These are phyloP conservation scores for Trichoderma arundinaceum DNA, from an alignment of 2,329 filamentous ascomycete species.

Conservation along the genomic window DNA sequence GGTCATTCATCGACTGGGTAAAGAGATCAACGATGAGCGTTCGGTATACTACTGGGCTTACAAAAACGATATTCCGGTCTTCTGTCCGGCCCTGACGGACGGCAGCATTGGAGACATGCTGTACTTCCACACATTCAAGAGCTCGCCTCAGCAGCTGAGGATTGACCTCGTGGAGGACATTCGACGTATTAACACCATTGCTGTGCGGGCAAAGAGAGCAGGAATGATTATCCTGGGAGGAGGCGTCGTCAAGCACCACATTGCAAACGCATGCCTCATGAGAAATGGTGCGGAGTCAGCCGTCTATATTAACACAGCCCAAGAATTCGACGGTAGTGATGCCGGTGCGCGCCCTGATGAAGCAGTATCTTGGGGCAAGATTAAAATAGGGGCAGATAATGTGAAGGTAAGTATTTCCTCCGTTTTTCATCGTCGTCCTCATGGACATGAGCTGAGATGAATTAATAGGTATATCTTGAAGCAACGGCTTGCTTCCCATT, in stretches of 20 bases:
- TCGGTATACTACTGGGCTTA: conserved; percentile 98
- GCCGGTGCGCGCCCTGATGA: conserved; percentile 94
- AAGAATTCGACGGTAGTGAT: conserved; percentile 97
- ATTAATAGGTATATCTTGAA: conserved; percentile 63
- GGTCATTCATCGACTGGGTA: conserved; percentile 85
- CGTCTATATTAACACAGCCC: conserved; percentile 96
- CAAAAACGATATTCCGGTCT: conserved; percentile 95
- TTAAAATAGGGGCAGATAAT: conserved; percentile 83
- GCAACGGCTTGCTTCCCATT: conserved; percentile 69
- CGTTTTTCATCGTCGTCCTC: neutral
- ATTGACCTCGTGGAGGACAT: conserved; percentile 96
- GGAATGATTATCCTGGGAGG: conserved; percentile 97
- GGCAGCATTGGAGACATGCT: conserved; percentile 97
- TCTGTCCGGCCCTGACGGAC: conserved; percentile 94
- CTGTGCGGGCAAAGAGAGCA: conserved; percentile 82
- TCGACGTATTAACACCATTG: conserved; percentile 87
- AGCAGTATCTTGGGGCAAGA: conserved; percentile 98
- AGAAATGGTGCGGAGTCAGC: conserved; percentile 95
- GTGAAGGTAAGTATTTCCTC: conserved; percentile 71
- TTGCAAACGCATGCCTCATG: conserved; percentile 97
- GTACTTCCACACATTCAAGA: conserved; percentile 96
- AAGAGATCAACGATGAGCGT: conserved; percentile 90
- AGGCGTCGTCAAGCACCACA: conserved; percentile 97
- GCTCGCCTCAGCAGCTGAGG: conserved; percentile 78
- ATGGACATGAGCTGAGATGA: neutral